These are phyloP conservation scores for Fonsecaea pedrosoi DNA, from an alignment of 2,329 filamentous ascomycete species.

Conservation along the genomic window DNA sequence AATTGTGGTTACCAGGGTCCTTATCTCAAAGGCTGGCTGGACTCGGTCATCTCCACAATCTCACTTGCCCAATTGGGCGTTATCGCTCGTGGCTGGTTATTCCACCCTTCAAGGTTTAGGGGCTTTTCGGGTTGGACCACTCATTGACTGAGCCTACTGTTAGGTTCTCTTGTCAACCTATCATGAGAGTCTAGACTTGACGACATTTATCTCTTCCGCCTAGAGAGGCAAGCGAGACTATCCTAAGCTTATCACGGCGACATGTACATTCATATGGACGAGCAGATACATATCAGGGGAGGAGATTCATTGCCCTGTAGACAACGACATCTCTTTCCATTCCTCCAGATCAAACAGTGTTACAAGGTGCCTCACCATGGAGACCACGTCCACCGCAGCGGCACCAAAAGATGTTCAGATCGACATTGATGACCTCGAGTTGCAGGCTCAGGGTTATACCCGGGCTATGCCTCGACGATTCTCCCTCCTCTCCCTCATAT, in stretches of 20 bases:
- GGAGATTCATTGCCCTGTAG: neutral
- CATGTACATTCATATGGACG: neutral
- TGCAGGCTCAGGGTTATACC: conserved; percentile 25
- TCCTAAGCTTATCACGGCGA: conserved; percentile 2
- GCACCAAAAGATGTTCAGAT: conserved; percentile 9
- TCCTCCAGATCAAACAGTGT: neutral
- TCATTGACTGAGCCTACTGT: neutral
- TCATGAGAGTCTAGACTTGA: neutral
- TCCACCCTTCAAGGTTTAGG: neutral
- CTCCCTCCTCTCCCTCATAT: conserved; percentile 22
- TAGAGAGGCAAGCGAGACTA: conserved; percentile 17
- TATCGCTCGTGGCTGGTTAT: neutral
- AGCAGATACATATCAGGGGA: conserved; percentile 14
- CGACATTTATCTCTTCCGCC: conserved; percentile 24
- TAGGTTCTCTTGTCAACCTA: conserved; percentile 14
- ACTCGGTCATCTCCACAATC: conserved; percentile 19
- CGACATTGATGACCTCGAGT: conserved; percentile 29
- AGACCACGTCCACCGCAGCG: neutral
- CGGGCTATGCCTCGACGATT: conserved; percentile 30
- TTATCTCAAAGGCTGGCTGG: conserved; percentile 18
- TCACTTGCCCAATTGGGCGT: conserved; percentile 15
- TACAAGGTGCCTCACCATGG: neutral
- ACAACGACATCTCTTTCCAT: neutral
- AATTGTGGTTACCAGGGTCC: conserved; percentile 9
- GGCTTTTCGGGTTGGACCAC: neutral